Evolutionary conservation across 148 eudicot species (phyloP).

Genomic region (Chenopodium quinoa): DNA sequence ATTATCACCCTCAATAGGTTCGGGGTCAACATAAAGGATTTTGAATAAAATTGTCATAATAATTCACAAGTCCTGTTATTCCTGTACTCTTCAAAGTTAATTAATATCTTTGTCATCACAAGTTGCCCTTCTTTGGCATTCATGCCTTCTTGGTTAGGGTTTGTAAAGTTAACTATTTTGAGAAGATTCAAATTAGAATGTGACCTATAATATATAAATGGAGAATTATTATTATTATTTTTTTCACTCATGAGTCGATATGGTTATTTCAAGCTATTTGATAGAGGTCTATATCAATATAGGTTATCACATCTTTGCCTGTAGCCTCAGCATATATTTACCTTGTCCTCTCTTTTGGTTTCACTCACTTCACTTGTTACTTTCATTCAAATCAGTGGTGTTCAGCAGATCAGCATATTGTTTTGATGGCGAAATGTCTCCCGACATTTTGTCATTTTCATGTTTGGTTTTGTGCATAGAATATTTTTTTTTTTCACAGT

Average conservation of each 20-base stretch:
- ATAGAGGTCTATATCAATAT: not conserved
- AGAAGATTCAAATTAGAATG: too few relatives aligned
- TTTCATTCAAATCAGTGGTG: not conserved
- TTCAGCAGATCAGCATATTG: not conserved
- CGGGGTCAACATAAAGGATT: not conserved
- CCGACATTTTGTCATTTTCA: not conserved
- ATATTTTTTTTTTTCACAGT: not conserved
- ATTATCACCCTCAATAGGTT: not conserved
- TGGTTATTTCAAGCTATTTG: not conserved
- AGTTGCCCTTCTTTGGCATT: too few relatives aligned
- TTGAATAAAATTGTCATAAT: too few relatives aligned
- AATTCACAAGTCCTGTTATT: too few relatives aligned
- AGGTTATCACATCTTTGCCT: conserved; percentile 1
- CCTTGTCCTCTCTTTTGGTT: conserved; percentile 18
- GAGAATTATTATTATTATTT: too few relatives aligned
- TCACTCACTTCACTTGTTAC: not conserved
- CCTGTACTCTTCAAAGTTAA: too few relatives aligned
- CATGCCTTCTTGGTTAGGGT: too few relatives aligned
- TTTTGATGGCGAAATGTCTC: not conserved
- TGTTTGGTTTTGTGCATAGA: not conserved
- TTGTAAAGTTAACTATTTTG: too few relatives aligned
- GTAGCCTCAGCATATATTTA: conserved; percentile 4
- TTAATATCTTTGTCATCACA: too few relatives aligned
- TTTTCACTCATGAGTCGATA: not conserved
- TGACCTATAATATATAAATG: too few relatives aligned